Conservation (phyloP, 2,329 filamentous ascomycete genomes). For the Exophiala lecanii-corni region DNA sequence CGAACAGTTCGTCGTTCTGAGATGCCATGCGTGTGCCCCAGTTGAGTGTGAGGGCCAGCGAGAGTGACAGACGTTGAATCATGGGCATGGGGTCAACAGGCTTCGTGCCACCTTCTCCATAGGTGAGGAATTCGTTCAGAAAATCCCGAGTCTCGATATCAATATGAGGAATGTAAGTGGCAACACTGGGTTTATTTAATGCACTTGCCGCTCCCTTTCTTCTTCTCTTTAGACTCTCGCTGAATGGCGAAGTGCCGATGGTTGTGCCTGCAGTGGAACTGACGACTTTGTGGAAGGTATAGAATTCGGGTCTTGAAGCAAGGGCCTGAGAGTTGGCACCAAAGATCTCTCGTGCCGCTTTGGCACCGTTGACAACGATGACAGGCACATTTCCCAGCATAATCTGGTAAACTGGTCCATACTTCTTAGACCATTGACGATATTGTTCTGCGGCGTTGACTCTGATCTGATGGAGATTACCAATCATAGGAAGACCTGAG, state of each 20-base stretch:
- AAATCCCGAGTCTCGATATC: conserved; percentile 62
- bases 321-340: conserved; percentile 51
- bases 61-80: conserved; percentile 61
- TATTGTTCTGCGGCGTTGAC: conserved; percentile 55
- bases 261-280: conserved; percentile 57
- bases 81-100: conserved; percentile 63
- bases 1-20: conserved; percentile 56
- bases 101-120: conserved; percentile 51
- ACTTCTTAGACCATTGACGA: conserved; percentile 49
- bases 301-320: conserved; percentile 54
- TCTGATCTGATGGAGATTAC: conserved; percentile 53
- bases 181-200: conserved; percentile 60
- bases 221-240: conserved; percentile 59
- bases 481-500: conserved; percentile 49
- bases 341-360: conserved; percentile 49
- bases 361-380: conserved; percentile 53
- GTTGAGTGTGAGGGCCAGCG: conserved; percentile 60
- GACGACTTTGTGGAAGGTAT: conserved; percentile 55
- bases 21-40: conserved; percentile 60
- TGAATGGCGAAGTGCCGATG: conserved; percentile 64
- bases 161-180: conserved; percentile 58
- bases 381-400: conserved; percentile 55
- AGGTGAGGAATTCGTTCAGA: conserved; percentile 55
- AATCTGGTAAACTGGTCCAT: conserved; percentile 53
- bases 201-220: conserved; percentile 63